A percentile compares a stretch with the other conserved stretches of the same genome.
Evolutionary conservation across 495 filamentous ascomycete genomes (phyloP).

Genomic region (Penicillium bialowiezense): DNA sequence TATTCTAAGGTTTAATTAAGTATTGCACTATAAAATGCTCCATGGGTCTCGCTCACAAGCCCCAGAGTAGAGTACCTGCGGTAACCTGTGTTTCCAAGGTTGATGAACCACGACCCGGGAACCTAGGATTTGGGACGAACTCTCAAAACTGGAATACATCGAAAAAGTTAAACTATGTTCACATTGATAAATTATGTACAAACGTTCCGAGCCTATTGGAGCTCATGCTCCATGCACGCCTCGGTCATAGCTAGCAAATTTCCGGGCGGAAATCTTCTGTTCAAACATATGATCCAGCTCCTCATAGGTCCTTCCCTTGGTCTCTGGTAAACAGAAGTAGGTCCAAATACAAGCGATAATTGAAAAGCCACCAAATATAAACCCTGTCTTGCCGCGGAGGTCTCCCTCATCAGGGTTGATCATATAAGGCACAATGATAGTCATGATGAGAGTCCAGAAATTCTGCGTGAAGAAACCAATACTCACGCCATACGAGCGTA

Average conservation of each 20-base stretch:
- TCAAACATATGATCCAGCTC: slow-evolving; percentile 64
- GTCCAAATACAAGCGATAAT: slow-evolving; percentile 58
- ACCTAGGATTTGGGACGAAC: too few relatives aligned
- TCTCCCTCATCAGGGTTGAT: slow-evolving; percentile 62
- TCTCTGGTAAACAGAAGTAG: slow-evolving; percentile 63
- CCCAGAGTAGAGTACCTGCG: too few relatives aligned
- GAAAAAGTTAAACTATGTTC: too few relatives aligned
- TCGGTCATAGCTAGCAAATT: slow-evolving; percentile 3
- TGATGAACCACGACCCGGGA: too few relatives aligned
- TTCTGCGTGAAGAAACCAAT: slow-evolving; percentile 9
- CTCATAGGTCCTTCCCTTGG: slow-evolving; percentile 56
- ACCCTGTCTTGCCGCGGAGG: slow-evolving; percentile 59
- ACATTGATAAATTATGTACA: neutral
- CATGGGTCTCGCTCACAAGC: too few relatives aligned
- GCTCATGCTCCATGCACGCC: neutral
- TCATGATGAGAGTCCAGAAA: slow-evolving; percentile 5
- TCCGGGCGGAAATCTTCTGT: slow-evolving; percentile 43
- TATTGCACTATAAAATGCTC: too few relatives aligned
- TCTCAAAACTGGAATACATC: too few relatives aligned
- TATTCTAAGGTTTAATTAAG: too few relatives aligned
- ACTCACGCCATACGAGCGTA: slow-evolving; percentile 6
- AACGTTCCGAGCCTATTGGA: neutral
- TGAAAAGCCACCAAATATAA: slow-evolving; percentile 61
- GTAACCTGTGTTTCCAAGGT: too few relatives aligned
- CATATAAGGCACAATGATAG: slow-evolving; percentile 59